These are phyloP conservation scores for Phytophthora megakarya DNA, from an alignment of 352 stramenopile species.

Conservation along the genomic window DNA sequence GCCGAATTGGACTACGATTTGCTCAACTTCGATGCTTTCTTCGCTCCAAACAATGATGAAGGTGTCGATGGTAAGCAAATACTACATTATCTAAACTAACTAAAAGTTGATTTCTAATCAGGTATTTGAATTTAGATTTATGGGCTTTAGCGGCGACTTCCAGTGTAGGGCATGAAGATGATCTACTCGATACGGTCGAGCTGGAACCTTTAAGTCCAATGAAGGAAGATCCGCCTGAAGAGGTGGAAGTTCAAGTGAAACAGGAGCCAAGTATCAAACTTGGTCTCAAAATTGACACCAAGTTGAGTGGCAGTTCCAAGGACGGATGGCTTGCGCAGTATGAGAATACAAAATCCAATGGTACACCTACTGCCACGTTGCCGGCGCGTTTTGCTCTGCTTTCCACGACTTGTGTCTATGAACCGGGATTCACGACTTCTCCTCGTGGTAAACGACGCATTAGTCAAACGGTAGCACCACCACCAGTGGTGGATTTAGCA, in stretches of 20 bases:
- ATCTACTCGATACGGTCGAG: constrained; percentile 33
- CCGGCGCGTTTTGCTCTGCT: constrained; percentile 38
- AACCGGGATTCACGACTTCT: constrained; percentile 41
- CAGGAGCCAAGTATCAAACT: constrained; percentile 13
- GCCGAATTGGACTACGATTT: constrained; percentile 45
- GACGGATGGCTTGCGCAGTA: constrained; percentile 24
- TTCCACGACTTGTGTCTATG: constrained; percentile 39
- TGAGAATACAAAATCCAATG: constrained; percentile 25
- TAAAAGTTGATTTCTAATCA: neutral
- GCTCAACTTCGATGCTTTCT: constrained; percentile 46
- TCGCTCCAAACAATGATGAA: constrained; percentile 38
- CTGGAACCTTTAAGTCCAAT: constrained; percentile 38
- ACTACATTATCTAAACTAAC: neutral
- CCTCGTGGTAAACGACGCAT: constrained; percentile 44
- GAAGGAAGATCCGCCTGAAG: constrained; percentile 28
- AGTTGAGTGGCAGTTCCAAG: constrained; percentile 21
- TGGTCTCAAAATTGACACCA: constrained; percentile 32
- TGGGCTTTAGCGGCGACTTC: constrained; percentile 27
- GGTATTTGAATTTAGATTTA: constrained; percentile 16
- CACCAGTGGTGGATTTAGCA: constrained; percentile 15
- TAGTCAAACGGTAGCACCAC: constrained; percentile 25
- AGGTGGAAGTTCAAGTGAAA: constrained; percentile 23
- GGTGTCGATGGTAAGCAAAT: constrained; percentile 27
- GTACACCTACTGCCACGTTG: constrained; percentile 33
- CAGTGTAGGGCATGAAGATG: constrained; percentile 31